Evolutionary conservation across 2,329 filamentous ascomycete genomes (phyloP).

Genomic region (Claviceps sp.): DNA sequence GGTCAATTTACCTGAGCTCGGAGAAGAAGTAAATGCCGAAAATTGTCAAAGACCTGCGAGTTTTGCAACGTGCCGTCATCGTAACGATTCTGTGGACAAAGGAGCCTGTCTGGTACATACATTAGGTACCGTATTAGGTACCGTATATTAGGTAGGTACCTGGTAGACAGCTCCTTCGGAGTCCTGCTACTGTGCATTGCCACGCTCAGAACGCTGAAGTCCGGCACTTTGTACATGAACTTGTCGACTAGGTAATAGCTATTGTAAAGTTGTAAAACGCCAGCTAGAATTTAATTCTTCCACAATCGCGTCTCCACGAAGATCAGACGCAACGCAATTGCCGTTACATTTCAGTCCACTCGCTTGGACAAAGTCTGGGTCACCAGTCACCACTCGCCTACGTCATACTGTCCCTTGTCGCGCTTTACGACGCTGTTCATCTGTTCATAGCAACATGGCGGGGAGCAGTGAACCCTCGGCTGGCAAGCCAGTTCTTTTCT

Average conservation of each 20-base stretch:
- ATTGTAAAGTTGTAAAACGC: no score
- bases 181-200: background rate
- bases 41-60: background rate
- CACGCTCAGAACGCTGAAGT: background rate
- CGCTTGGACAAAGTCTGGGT: background rate
- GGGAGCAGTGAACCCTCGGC: conserved; percentile 20
- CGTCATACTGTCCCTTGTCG: no score
- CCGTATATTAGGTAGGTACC: no score
- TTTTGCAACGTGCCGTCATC: background rate
- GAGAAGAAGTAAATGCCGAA: background rate
- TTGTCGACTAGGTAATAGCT: no score
- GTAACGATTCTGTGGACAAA: no score
- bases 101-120: no score
- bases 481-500: conserved; percentile 29
- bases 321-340: no score
- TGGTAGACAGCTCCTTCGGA: background rate
- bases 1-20: background rate
- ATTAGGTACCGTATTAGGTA: no score
- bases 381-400: background rate
- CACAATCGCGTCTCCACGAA: no score
- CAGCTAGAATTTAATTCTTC: no score
- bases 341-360: background rate
- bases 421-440: no score
- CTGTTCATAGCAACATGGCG: conserved; percentile 10
- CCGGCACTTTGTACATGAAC: background rate